Base-by-base conservation (phyloP, 2,329 filamentous ascomycete genomes). In the Eurotiales sp. region DNA sequence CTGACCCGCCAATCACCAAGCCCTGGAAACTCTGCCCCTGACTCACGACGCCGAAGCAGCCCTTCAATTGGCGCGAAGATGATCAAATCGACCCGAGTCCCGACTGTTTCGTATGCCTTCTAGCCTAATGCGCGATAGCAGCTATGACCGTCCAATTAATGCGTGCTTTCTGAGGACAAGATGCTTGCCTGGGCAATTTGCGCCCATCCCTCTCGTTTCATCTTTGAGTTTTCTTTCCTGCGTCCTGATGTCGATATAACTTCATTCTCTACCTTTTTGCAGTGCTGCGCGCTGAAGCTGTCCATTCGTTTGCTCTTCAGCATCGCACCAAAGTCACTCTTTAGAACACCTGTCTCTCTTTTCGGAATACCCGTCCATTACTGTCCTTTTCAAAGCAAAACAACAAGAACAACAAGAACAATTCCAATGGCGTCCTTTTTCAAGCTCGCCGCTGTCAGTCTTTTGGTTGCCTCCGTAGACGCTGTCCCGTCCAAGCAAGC, bases 201-300 rank as follows among this genome's bases (percentile, higher is more conserved):
- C 42, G 21, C 15, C 27, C 42, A 30, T 42, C 21, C 15, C 43
- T 34, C 29, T 46, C 32, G 44, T 46, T 39, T 39, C 32, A 46
- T 4, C n/a, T 27, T 46, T 22, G n/a, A 37, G 19, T 37, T 39
- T 39, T 37, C 21, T 30, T 46, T 27, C 29, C 32, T 25, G 6
- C 44, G 44, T 37, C 44, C 37, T 46, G 44, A 46, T 23, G 44
- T 46, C 32, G 44, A 39, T 27, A 46, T 37, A 46, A 46, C 44
- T 37, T 19, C 32, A 46, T 37, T 46, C 44, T 46, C 21, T 46
- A 12, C 30, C 32, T 37, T 32, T 25, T 14, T 37, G 14, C 21
- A 37, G 44, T 46, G 44, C 44, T 27, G 44, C 27, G 44, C 44
- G 23, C 44, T 37, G 32, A 46, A 46, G 30, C 44, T 23, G 14